Conservation (phyloP, 2,329 filamentous ascomycete species). For the Nakataea oryzae region DNA sequence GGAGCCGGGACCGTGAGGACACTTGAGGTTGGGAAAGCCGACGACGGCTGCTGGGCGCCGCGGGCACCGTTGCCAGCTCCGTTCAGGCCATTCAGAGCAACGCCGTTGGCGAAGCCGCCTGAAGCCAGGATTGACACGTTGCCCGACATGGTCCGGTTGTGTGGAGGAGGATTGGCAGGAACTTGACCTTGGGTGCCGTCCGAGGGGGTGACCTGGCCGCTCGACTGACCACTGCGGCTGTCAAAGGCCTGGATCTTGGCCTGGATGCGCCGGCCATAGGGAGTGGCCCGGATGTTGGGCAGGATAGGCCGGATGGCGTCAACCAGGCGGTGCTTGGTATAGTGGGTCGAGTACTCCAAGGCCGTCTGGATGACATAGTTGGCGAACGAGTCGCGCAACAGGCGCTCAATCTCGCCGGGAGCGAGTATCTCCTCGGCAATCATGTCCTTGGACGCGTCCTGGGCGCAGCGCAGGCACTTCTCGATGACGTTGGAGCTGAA, state of each 20-base stretch:
- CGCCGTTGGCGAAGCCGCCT: slow-evolving; percentile 18
- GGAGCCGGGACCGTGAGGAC: slow-evolving; percentile 19
- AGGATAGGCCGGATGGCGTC: slow-evolving; percentile 80
- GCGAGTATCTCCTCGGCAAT: slow-evolving; percentile 75
- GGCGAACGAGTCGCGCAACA: slow-evolving; percentile 85
- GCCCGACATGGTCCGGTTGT: slow-evolving; percentile 31
- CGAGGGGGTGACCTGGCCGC: slow-evolving; percentile 39
- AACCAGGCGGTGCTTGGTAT: slow-evolving; percentile 65
- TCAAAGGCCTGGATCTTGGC: slow-evolving; percentile 69
- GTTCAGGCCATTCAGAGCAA: slow-evolving; percentile 15
- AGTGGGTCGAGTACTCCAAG: slow-evolving; percentile 69
- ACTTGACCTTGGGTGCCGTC: slow-evolving; percentile 46
- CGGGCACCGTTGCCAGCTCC: slow-evolving; percentile 12
- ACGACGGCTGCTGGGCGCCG: slow-evolving; percentile 21
- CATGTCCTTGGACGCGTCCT: slow-evolving; percentile 61
- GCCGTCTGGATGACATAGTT: slow-evolving; percentile 99
- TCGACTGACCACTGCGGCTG: slow-evolving; percentile 26
- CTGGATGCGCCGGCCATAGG: slow-evolving; percentile 87
- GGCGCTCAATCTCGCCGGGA: slow-evolving; percentile 70
- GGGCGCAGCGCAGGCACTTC: slow-evolving; percentile 80
- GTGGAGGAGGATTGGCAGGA: slow-evolving; percentile 28
- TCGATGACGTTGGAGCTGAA: slow-evolving; percentile 99
- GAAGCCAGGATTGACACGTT: slow-evolving; percentile 23
- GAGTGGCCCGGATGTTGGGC: slow-evolving; percentile 76
- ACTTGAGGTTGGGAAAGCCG: slow-evolving; percentile 17